These are phyloP conservation scores for Psilocybe sp. DNA, from an alignment of 768 basidiomycete species.

Conservation along the genomic window DNA sequence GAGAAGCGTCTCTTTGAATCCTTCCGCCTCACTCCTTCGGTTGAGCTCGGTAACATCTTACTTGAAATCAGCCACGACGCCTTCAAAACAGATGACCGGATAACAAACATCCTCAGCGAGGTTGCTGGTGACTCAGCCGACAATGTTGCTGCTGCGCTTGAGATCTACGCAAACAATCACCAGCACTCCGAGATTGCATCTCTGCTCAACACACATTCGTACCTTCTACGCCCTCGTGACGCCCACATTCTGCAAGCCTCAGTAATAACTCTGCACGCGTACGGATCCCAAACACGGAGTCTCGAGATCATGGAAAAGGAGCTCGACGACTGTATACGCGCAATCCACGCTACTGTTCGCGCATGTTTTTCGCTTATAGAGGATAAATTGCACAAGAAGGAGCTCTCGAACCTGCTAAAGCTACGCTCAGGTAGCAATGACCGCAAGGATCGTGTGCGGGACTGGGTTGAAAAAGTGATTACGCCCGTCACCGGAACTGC, in stretches of 20 bases:
- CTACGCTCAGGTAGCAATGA: conserved; percentile 32
- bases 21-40: conserved; percentile 52
- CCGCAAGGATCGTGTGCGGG: conserved; percentile 46
- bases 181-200: conserved; percentile 30
- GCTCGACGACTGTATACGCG: conserved; percentile 41
- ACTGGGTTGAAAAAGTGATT: conserved; percentile 48
- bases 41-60: conserved; percentile 43
- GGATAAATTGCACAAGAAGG: conserved; percentile 33
- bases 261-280: conserved; percentile 32
- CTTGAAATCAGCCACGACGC: conserved; percentile 32
- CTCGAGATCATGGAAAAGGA: conserved; percentile 51
- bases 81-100: conserved; percentile 27
- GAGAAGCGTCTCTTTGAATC: conserved; percentile 38
- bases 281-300: conserved; percentile 26
- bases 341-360: conserved; percentile 41
- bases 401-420: conserved; percentile 44
- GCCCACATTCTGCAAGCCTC: conserved; percentile 42
- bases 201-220: conserved; percentile 44
- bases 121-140: conserved; percentile 50
- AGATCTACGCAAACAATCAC: conserved; percentile 41
- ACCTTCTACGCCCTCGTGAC: conserved; percentile 65
- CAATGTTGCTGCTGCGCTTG: conserved; percentile 52
- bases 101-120: conserved; percentile 31
- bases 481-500: conserved; percentile 31
- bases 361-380: conserved; percentile 47